Evolutionary conservation across 164 flowering plant species (phyloP).

Genomic region (Taxillus chinensis): DNA sequence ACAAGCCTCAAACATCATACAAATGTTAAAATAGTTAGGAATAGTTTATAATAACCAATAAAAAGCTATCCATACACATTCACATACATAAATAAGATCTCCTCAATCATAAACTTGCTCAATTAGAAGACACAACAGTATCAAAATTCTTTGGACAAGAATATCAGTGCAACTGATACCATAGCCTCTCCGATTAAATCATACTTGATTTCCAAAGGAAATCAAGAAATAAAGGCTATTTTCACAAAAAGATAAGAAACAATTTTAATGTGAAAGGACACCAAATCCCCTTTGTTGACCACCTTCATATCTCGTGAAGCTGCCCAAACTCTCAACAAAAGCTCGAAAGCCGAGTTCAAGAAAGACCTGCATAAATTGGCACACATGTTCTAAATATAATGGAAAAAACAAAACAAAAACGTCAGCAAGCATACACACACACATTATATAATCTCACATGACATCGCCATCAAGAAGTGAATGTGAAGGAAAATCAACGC

Average conservation of each 20-base stretch:
- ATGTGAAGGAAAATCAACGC: constrained; percentile 45
- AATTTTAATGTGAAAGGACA: not conserved
- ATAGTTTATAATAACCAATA: no score
- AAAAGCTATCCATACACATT: no score
- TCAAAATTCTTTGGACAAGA: no score
- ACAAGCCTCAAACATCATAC: no score
- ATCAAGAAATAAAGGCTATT: not conserved
- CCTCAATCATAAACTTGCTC: no score
- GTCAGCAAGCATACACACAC: constrained; percentile 1
- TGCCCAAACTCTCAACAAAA: constrained; percentile 89
- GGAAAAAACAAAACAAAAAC: not conserved
- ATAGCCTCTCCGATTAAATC: no score
- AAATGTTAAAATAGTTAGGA: no score
- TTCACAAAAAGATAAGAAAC: not conserved
- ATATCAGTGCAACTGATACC: no score
- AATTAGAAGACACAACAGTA: no score
- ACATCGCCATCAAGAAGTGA: constrained; percentile 64
- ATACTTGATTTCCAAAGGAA: no score
- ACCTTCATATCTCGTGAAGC: constrained; percentile 90
- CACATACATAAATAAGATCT: no score
- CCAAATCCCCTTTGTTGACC: not conserved
- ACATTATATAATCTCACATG: constrained; percentile 43
- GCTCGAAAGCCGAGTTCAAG: constrained; percentile 93
- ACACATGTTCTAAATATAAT: constrained; percentile 8
- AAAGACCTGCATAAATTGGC: constrained; percentile 63